Evolutionary conservation across 2,329 filamentous ascomycete species (phyloP).

Genomic region (Zasmidium citrigriseum): DNA sequence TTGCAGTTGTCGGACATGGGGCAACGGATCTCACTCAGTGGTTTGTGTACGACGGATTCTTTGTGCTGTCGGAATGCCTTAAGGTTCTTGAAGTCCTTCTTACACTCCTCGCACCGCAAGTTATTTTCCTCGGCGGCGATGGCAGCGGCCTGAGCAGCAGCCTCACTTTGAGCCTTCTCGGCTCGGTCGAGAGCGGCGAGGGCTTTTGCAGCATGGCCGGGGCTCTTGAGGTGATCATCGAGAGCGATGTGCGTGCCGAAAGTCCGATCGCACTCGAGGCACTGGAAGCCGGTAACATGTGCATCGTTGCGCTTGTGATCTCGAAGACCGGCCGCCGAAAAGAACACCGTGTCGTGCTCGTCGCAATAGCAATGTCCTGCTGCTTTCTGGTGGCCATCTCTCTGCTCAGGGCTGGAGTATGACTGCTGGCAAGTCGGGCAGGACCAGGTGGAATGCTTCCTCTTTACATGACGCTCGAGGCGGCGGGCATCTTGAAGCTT

Average conservation of each 20-base stretch:
- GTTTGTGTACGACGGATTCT: constrained; percentile 20
- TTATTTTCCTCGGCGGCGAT: constrained; percentile 10
- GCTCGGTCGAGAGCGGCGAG: constrained; percentile 2
- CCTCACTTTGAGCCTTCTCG: background rate
- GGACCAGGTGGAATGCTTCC: no score
- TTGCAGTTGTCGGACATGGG: constrained; percentile 14
- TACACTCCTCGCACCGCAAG: constrained; percentile 16
- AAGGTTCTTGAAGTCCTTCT: constrained; percentile 8
- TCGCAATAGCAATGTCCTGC: constrained; percentile 17
- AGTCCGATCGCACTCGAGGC: constrained; percentile 9
- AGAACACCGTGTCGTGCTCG: constrained; percentile 11
- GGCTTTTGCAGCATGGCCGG: constrained; percentile 4
- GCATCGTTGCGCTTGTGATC: constrained; percentile 5
- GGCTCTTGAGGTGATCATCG: constrained; percentile 11
- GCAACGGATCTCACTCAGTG: constrained; percentile 15
- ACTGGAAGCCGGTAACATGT: constrained; percentile 14
- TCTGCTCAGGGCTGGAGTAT: constrained; percentile 1
- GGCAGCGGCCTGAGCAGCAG: background rate
- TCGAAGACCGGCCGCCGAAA: background rate
- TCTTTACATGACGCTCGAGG: no score
- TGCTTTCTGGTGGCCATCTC: constrained; percentile 8
- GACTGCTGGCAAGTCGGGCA: constrained; percentile 17
- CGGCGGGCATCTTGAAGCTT: no score
- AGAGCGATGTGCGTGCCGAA: constrained; percentile 13
- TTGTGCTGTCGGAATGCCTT: constrained; percentile 17